Base-by-base conservation (phyloP, 495 filamentous ascomycete genomes). In the Annulohypoxylon bovei region DNA sequence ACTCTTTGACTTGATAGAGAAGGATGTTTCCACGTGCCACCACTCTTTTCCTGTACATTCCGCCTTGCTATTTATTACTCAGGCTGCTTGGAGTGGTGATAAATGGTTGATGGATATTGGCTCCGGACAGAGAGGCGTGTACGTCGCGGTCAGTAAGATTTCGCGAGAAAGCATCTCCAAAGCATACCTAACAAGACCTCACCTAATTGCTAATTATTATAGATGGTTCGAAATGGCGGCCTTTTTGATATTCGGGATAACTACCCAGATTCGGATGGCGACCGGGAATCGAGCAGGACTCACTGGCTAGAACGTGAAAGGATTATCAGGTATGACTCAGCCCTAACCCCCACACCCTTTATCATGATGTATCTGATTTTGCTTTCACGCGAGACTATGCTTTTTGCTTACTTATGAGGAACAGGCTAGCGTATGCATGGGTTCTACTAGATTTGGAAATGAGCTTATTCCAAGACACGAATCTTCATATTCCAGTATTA, bases 51-150 rank as follows among this genome's bases (percentile, higher is more conserved):
- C 49, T 16, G 30, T 64, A 9, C 61, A 64, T 25, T 44, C 46
- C 12, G 61, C 61, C 1, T 27, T 64, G 6, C 8, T 64, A 6
- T 64, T 64, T 42, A 55, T 64, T 35, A 64, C 16, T 6, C 61
- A 64, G 35, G 61, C 61, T 18, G 35, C 49, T 6, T 64, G 61
- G 61, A 64, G 61, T 9, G 61, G 61, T 3, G 61, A 64, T 16
- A 64, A 64, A 22, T 64, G 61, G 61, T 23, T 64, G 27, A 64
- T 55, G 61, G 61, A 64, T 47, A 64, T 64, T 23, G 50, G 61
- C 2, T 39, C 40, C 12, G 61, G 61, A 2, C 61, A 64, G 11
- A 49, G 61, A 32, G 61, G 61, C 20, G 55, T 64, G 4, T 64
- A 64, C 20, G 44, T 55, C 25, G 49, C 49, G 2, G 61, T 64